Conservation (phyloP, 805 yeast genomes). For the Saccharomycopsis sp. region DNA sequence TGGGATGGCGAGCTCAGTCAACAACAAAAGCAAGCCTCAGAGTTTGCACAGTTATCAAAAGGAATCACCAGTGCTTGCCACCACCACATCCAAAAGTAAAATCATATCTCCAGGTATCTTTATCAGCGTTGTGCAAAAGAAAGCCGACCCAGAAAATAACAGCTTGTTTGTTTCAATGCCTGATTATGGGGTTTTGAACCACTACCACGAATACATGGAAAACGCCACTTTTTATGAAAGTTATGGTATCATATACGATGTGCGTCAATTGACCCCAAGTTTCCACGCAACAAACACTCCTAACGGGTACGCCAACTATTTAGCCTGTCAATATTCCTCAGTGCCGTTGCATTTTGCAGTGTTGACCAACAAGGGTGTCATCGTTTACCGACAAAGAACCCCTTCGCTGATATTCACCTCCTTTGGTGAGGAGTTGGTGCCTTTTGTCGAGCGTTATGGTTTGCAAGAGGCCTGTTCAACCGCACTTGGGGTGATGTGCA, state of each 20-base stretch:
- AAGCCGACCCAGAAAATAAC: constrained; percentile 25
- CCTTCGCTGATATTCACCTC: constrained; percentile 72
- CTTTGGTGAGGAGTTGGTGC: constrained; percentile 57
- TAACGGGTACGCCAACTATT: constrained; percentile 73
- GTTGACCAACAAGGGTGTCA: constrained; percentile 70
- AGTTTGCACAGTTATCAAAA: constrained; percentile 40
- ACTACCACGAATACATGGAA: constrained; percentile 62
- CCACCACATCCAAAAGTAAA: constrained; percentile 47
- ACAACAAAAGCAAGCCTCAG: constrained; percentile 1
- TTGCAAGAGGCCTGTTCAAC: constrained; percentile 85
- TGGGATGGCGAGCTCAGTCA: too few species aligned
- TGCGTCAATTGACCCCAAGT: constrained; percentile 59
- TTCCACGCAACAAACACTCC: constrained; percentile 69
- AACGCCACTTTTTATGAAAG: constrained; percentile 68
- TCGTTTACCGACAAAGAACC: constrained; percentile 65
- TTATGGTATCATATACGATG: constrained; percentile 57
- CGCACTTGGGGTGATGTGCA: constrained; percentile 75
- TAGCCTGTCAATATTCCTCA: constrained; percentile 75
- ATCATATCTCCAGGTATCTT: constrained; percentile 83
- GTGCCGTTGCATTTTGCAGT: constrained; percentile 68
- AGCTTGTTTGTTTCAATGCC: constrained; percentile 68
- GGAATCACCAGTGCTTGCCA: constrained; percentile 44
- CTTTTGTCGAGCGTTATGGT: constrained; percentile 73
- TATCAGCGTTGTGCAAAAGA: constrained; percentile 47
- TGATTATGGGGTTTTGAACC: constrained; percentile 77